These are phyloP conservation scores for Aspergillus neotritici DNA, from an alignment of 2,329 filamentous ascomycete species.

Conservation along the genomic window DNA sequence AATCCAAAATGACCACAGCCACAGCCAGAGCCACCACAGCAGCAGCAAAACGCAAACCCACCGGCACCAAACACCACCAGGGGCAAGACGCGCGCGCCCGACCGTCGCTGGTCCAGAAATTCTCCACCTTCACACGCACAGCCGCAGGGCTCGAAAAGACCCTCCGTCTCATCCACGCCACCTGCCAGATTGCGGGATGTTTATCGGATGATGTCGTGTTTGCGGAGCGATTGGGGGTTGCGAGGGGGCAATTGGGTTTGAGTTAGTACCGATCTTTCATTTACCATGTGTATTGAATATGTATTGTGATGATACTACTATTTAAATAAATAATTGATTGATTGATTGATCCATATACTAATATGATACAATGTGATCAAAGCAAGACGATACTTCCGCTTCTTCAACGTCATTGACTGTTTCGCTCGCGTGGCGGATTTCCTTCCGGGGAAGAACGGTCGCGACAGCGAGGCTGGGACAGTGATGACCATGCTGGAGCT, in stretches of 20 bases:
- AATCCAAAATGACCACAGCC: background rate
- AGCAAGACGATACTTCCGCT: slow-evolving; percentile 58
- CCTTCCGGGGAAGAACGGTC: slow-evolving; percentile 20
- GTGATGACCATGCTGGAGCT: slow-evolving; percentile 46
- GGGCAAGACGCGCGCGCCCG: too few relatives aligned
- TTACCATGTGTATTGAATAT: background rate
- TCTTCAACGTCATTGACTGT: slow-evolving; percentile 62
- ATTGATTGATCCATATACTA: background rate
- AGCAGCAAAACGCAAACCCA: background rate
- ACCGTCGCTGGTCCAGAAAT: slow-evolving; percentile 13
- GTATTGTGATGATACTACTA: background rate
- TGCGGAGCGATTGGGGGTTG: slow-evolving; percentile 25
- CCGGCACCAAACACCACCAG: background rate
- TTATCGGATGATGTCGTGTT: slow-evolving; percentile 15
- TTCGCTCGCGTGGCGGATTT: slow-evolving; percentile 50
- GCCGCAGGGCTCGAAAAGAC: slow-evolving; percentile 29
- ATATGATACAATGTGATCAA: slow-evolving; percentile 14
- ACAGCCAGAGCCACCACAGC: background rate
- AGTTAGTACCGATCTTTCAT: slow-evolving; percentile 25
- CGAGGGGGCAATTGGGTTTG: slow-evolving; percentile 36
- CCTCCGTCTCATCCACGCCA: slow-evolving; percentile 29
- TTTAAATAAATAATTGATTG: background rate
- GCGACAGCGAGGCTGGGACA: slow-evolving; percentile 11
- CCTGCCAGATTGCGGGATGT: slow-evolving; percentile 22
- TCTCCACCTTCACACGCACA: slow-evolving; percentile 25